Conservation (phyloP, 106 monocot species). For the Narthecium ossifragum region DNA sequence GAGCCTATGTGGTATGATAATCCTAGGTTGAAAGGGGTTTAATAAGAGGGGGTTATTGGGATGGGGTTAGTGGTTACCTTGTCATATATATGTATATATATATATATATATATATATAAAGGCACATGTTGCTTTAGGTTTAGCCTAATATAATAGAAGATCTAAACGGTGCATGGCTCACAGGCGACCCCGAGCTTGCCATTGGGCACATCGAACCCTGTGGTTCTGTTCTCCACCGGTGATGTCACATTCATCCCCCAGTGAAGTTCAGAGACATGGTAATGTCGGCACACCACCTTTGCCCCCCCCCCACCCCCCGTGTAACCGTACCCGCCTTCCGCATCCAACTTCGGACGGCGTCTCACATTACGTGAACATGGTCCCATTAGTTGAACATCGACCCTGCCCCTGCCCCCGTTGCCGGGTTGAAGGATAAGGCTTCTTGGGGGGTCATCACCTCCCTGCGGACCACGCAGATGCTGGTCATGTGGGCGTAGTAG, state of each 20-base stretch:
- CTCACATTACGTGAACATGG: conserved; percentile 81
- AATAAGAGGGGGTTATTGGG: too few relatives aligned
- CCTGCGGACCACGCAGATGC: conserved; percentile 49
- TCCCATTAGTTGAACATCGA: conserved; percentile 92
- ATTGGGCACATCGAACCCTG: conserved; percentile 57
- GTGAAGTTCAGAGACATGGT: conserved; percentile 53
- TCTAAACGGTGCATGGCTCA: conserved; percentile 41
- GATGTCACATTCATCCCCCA: conserved; percentile 59
- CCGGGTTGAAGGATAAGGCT: conserved; percentile 56
- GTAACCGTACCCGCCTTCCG: conserved; percentile 24
- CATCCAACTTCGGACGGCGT: conserved; percentile 65
- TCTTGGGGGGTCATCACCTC: conserved; percentile 28
- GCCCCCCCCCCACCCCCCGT: conserved; percentile 59
- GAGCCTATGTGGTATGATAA: too few relatives aligned
- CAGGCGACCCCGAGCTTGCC: conserved; percentile 47
- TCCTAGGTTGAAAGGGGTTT: too few relatives aligned
- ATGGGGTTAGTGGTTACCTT: too few relatives aligned
- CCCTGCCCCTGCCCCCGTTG: conserved; percentile 78
- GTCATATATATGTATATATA: too few relatives aligned
- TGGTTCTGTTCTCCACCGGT: conserved; percentile 76
- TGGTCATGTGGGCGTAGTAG: conserved; percentile 78
- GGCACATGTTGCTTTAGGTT: too few relatives aligned
- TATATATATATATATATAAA: too few relatives aligned
- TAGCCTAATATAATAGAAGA: too few relatives aligned
- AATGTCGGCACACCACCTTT: conserved; percentile 34